Evolutionary conservation across 495 filamentous ascomycete species (phyloP), one percentile per base, ranked within the genome.

Genomic region (Aspergillus conjunctus): DNA sequence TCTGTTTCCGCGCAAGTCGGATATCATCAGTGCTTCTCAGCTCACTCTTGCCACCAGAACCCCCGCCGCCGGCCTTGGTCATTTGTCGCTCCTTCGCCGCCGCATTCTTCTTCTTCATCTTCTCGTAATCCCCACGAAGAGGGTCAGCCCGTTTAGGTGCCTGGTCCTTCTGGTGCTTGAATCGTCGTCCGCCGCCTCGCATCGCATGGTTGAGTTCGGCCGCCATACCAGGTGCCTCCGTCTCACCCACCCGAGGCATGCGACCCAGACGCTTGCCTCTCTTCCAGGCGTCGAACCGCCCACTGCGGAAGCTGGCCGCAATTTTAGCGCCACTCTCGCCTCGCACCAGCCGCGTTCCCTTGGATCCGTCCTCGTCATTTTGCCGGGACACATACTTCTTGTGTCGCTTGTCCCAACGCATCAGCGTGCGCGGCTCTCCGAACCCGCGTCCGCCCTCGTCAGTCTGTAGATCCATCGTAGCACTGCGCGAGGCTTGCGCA

Each of bases 311-410:
- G 62, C 81, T 88, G 46, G 94, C 91, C 1, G 94, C 90, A 59
- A 98, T 96, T 82, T 97, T 98, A 77, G 91, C 91, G 48, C 94
- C 94, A 70, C 85, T 89, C 77, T 98, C 94, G 58, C 95, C 92
- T 50, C 86, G 83, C 43, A 98, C 89, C 75, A 96, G 86, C 57
- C 87, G 89, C n/a, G 78, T 78, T 51, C 92, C 91, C 71, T 89
- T 89, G 51, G 87, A 91, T 17, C 94, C 95, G 78, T 97, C 94
- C 67, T 95, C 91, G 73, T 98, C 94, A 80, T 98, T 97, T 60
- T 85, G 87, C 26, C 88, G 82, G 2, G 88, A 77, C 7, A 98
- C 93, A 75, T 97, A 98, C 76, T 97, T 98, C 76, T 89, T 93
- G 66, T 87, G 84, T 68, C 94, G 93, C 83, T 97, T 96, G 78